Evolutionary conservation across 139 green algal genomes (phyloP).

Genomic region (Eudorina sp.): DNA sequence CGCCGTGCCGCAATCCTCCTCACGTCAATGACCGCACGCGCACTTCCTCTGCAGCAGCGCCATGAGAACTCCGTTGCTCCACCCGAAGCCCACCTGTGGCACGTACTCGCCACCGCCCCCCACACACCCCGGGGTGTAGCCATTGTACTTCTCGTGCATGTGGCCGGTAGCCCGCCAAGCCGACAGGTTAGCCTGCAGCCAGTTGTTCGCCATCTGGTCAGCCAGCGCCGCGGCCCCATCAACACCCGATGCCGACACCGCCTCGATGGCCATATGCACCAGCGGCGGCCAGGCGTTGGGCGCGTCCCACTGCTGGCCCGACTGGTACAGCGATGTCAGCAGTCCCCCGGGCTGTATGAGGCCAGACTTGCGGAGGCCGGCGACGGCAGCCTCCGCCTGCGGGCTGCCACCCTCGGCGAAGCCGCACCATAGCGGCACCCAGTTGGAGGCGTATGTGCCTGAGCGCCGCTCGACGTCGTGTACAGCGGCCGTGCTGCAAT

Average conservation of each 20-base stretch:
- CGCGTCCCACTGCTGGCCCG: conserved; percentile 95
- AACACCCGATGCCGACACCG: conserved; percentile 20
- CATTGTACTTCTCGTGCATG: conserved; percentile 88
- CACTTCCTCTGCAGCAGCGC: conserved; percentile 68
- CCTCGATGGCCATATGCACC: conserved; percentile 82
- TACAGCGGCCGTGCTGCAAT: not conserved
- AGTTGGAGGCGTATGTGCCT: conserved; percentile 83
- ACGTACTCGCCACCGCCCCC: conserved; percentile 77
- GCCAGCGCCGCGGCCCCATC: not conserved
- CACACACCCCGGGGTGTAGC: conserved; percentile 30
- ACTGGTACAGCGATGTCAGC: conserved; percentile 70
- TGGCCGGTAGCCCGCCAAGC: conserved; percentile 52
- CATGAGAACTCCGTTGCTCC: conserved; percentile 88
- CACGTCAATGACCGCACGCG: not conserved
- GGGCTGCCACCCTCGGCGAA: not conserved
- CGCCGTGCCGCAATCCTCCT: no score
- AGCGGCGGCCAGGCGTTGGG: conserved; percentile 96
- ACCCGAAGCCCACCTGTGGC: conserved; percentile 87
- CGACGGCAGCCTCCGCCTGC: conserved; percentile 40
- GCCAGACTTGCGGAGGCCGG: conserved; percentile 54
- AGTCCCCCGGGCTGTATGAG: conserved; percentile 67
- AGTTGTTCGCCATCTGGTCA: conserved; percentile 8
- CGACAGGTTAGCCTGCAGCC: conserved; percentile 14
- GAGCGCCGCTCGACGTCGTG: conserved; percentile 2
- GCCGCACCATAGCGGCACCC: conserved; percentile 86